These are phyloP conservation scores for Prunus armeniaca DNA, from an alignment of 306 rosid genomes.

Conservation along the genomic window DNA sequence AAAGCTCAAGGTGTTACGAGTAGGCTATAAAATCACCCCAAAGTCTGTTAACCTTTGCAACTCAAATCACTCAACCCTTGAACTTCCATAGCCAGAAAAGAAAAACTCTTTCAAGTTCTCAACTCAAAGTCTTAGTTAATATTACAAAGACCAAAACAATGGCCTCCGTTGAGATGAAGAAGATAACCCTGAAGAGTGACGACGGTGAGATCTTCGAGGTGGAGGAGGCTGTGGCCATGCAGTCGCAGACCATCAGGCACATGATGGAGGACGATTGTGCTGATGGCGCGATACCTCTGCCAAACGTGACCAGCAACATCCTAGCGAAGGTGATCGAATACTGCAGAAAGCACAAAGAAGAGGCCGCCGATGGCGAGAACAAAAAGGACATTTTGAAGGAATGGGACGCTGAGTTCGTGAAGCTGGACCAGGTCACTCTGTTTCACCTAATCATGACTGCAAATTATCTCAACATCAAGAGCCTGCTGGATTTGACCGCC, in stretches of 20 bases:
- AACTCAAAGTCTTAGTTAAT: too few species aligned
- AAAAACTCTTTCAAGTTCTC: too few species aligned
- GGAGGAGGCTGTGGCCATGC: not conserved
- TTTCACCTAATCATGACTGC: slow-evolving; percentile 1
- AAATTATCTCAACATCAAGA: not conserved
- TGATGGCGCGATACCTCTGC: not conserved
- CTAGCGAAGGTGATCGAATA: not conserved
- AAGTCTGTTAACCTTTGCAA: too few species aligned
- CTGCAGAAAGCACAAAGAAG: too few species aligned
- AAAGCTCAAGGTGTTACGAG: too few species aligned
- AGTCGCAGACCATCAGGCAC: too few species aligned
- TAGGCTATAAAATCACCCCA: too few species aligned
- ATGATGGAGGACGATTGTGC: too few species aligned
- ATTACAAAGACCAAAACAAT: not conserved
- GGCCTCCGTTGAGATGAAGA: not conserved
- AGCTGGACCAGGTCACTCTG: not conserved
- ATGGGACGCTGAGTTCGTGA: not conserved
- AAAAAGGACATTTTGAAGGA: too few species aligned
- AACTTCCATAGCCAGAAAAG: too few species aligned
- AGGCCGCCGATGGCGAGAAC: too few species aligned
- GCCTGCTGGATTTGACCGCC: not conserved
- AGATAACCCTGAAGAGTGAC: not conserved
- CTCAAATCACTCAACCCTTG: too few species aligned
- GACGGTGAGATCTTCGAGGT: not conserved
- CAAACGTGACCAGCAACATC: not conserved